A percentile compares a stretch with the other conserved stretches of the same genome.
Conservation (phyloP, 2,329 filamentous ascomycete genomes). For the Clonostachys rosea region DNA sequence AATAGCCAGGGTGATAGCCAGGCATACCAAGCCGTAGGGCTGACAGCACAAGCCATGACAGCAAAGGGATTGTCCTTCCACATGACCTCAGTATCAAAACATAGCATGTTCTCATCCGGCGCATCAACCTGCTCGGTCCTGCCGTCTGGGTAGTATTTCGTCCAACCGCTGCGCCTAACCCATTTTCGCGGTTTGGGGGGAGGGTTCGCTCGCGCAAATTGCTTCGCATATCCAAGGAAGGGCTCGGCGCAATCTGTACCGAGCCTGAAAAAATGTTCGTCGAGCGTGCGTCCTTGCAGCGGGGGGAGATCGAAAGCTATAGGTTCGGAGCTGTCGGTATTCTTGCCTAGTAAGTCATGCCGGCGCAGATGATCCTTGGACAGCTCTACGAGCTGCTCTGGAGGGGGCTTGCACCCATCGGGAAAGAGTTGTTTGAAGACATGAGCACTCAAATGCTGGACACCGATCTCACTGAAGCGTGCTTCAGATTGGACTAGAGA, state of each 20-base stretch:
- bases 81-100: constrained; percentile 96
- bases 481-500: constrained; percentile 45
- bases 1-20: constrained; percentile 97
- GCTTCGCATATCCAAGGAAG: constrained; percentile 69
- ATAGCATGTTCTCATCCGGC: constrained; percentile 77
- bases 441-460: constrained; percentile 86
- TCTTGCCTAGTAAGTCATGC: constrained; percentile 88
- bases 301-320: constrained; percentile 82
- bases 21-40: constrained; percentile 89
- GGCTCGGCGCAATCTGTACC: constrained; percentile 85
- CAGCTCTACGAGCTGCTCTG: constrained; percentile 70
- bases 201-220: constrained; percentile 62
- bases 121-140: constrained; percentile 64
- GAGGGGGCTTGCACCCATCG: constrained; percentile 46
- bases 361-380: constrained; percentile 77
- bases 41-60: constrained; percentile 93
- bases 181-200: constrained; percentile 63
- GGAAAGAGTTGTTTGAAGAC: constrained; percentile 82
- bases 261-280: constrained; percentile 90
- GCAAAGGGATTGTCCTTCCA: constrained; percentile 90
- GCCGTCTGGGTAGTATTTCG: constrained; percentile 79
- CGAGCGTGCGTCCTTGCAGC: constrained; percentile 74
- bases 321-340: constrained; percentile 69
- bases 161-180: constrained; percentile 83
- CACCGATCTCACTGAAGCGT: constrained; percentile 87